Evolutionary conservation across 2,329 filamentous ascomycete species (phyloP), one percentile per base, ranked within the genome.

Genomic region (Apiospora hydei): DNA sequence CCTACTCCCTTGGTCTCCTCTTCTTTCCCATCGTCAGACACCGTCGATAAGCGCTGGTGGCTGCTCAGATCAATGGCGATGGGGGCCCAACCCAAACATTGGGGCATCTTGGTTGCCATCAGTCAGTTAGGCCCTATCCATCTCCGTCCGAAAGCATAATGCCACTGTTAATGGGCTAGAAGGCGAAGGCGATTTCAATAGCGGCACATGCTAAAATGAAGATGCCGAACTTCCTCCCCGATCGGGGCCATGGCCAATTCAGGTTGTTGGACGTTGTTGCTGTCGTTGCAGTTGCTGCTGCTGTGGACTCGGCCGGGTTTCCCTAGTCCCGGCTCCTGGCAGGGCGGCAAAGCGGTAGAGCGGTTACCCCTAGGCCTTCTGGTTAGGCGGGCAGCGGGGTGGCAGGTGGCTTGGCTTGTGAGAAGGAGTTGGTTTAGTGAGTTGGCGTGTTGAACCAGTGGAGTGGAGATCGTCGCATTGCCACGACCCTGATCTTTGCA

Each of bases 401-500:
- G 49, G 10, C 6, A 21, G 21, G 46, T n/a, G 49, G 24, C 49
- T 24, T 53, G 49, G 49, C 49, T 11, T 4, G 51, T 26, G 26
- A 5, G 16, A 10, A 51, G 47, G 26, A 34, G 53, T 26, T 30
- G 24, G 24, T 5, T 18, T 7, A 6, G 6, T 18, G 44, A 21
- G 18, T 18, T 34, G 14, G 51, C 14, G 16, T 30, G 51, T 34
- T 7, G 49, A 53, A 26, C 49, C n/a, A 21, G 51, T 49, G 24
- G 49, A 53, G 51, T 34, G 51, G 51, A 18, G 24, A 57, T 57
- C 5, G 13, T 57, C 51, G 57, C 57, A 64, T 64, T 41, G 57
- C 57, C 57, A 64, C 57, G 57, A 64, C 57, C 57, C 57, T 64
- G 57, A 64, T 64, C 57, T 64, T 64, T 61, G 53, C 26, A 38